Conservation (phyloP, 176 grass and related monocot genomes). For the Carex cristatella region DNA sequence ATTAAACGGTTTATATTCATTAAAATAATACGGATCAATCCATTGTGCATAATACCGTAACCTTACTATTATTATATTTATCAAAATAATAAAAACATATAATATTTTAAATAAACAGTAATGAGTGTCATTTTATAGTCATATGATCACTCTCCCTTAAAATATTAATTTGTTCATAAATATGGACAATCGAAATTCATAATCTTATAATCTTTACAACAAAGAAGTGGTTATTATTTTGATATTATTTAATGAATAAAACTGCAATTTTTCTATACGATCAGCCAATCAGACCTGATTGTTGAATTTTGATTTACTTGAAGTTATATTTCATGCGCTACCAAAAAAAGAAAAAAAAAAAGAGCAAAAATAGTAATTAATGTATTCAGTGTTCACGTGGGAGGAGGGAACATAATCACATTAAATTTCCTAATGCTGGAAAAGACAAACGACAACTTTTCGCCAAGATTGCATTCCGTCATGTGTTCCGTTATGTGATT, state of each 20-base stretch:
- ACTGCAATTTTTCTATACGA: background rate
- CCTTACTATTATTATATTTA: too few species aligned
- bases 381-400: background rate
- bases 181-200: too few species aligned
- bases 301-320: background rate
- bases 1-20: too few species aligned
- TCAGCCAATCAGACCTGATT: background rate
- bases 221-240: background rate
- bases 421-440: conserved; percentile 1
- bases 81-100: too few species aligned
- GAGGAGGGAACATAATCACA: background rate
- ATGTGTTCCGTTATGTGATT: conserved; percentile 3
- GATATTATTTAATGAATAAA: background rate
- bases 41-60: too few species aligned
- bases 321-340: background rate
- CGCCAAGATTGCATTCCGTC: background rate
- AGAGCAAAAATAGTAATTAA: background rate
- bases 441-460: conserved; percentile 26
- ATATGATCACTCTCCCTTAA: too few species aligned
- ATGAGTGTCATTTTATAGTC: too few species aligned
- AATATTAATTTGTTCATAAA: too few species aligned
- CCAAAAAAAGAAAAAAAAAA: too few species aligned
- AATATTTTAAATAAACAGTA: too few species aligned
- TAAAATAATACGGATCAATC: too few species aligned
- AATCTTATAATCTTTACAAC: background rate